Evolutionary conservation across 78 protist genomes (phyloP).

Genomic region (Dictyostelium firmibasis): DNA sequence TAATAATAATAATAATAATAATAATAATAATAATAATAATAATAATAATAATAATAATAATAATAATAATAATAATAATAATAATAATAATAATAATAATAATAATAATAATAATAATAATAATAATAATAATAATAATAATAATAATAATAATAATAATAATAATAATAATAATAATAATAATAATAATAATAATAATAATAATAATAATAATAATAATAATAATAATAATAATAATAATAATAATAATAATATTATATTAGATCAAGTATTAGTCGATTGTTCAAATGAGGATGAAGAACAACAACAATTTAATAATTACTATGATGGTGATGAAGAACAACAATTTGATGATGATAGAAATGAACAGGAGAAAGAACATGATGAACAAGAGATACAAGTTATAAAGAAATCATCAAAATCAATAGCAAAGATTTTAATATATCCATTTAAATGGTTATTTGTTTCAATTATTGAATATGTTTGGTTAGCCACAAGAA

Average conservation of each 20-base stretch:
- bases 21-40: conserved; percentile 12
- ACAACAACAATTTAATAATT: background rate
- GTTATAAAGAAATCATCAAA: background rate
- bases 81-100: conserved; percentile 10
- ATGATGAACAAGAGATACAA: background rate
- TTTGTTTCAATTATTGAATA: background rate
- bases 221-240: conserved; percentile 3
- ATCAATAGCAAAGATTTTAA: background rate
- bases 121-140: background rate
- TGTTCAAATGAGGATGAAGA: background rate
- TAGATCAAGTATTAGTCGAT: background rate
- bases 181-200: background rate
- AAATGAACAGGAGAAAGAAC: background rate
- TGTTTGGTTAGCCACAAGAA: conserved; percentile 25
- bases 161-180: background rate
- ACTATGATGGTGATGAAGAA: background rate
- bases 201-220: background rate
- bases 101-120: background rate
- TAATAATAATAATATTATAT: background rate
- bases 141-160: background rate
- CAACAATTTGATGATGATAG: background rate
- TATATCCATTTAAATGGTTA: background rate
- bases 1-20: background rate
- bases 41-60: conserved; percentile 14
- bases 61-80: background rate